Evolutionary conservation across 257 asterid species (phyloP), one percentile per base, ranked within the genome.

Genomic region (Fraxinus americana): DNA sequence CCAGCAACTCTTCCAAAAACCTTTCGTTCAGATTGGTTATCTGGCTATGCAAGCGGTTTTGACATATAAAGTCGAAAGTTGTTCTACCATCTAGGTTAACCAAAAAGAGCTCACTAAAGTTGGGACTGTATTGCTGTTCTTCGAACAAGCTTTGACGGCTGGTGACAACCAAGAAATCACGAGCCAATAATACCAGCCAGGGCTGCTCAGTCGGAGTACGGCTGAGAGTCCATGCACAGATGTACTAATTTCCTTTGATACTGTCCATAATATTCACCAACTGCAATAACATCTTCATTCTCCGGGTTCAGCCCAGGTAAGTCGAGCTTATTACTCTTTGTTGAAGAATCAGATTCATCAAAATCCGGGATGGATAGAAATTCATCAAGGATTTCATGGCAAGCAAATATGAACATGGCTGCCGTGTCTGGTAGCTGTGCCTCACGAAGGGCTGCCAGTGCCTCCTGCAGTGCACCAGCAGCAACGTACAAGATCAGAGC

Each of bases 391-490:
- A 84, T 85, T 91, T 96, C 96, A 16, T 87, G 91, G 84, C 98
- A 92, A 77, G 87, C 94, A 43, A 86, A 89, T 72, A 96, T 83
- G 80, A 92, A 96, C 98, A 96, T 90, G 70, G 99, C 98, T 74
- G 98, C 99, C 4, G 98, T 92, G 83, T 96, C 99, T 1, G 97
- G 97, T 66, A 86, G 92, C 79, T 91, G 98, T 38, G 97, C 97
- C 75, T 84, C 92, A 8, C 99, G 92, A 36, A 96, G 96, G 25
- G 97, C 97, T 67, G 97, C 91, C 78, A 93, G 86, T 36, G 98
- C 99, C 89, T 96, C 97, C 73, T 90, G 98, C 84, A 96, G 73
- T 72, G 97, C 94, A 77, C 99, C 99, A 27, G 98, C 98, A 38
- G 99, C 97, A 1, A 94, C 97, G 69, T 90, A 96, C 87, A 93